A percentile compares a stretch with the other conserved stretches of the same genome.
These are phyloP conservation scores for Piloderma croceum DNA, from an alignment of 768 basidiomycete species.

Conservation along the genomic window DNA sequence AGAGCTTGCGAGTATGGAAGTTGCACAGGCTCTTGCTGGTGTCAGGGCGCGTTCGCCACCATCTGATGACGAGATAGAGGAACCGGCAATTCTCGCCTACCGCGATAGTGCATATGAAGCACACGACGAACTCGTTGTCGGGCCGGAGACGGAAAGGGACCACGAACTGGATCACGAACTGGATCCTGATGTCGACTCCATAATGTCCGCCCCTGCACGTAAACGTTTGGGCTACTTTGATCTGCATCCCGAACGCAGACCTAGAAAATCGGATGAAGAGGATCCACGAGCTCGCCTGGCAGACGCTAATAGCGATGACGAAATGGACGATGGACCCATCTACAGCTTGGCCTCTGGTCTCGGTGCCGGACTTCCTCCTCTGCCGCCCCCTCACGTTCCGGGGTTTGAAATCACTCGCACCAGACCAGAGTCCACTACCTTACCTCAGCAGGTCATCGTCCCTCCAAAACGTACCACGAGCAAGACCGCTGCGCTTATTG, in stretches of 20 bases:
- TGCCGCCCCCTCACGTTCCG: constrained; percentile 23
- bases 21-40: constrained; percentile 64
- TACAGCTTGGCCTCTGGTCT: constrained; percentile 6
- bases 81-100: too few species aligned
- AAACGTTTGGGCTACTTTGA: constrained; percentile 69
- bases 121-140: not conserved
- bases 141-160: not conserved
- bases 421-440: constrained; percentile 10
- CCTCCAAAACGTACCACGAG: constrained; percentile 28
- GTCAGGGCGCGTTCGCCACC: constrained; percentile 33
- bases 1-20: constrained; percentile 67
- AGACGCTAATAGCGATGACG: constrained; percentile 23
- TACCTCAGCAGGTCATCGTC: constrained; percentile 6
- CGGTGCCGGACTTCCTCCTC: constrained; percentile 5
- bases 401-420: constrained; percentile 3
- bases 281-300: constrained; percentile 35
- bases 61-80: constrained; percentile 43
- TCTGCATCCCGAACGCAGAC: constrained; percentile 67
- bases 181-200: constrained; percentile 47
- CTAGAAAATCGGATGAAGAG: constrained; percentile 26
- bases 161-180: constrained; percentile 15
- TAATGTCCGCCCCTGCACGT: constrained; percentile 38
- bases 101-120: too few species aligned
- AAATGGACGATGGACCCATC: constrained; percentile 24
- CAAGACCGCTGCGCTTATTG: constrained; percentile 75